These are phyloP conservation scores for Chlamydomonas schloesseri DNA, from an alignment of 139 green algal genomes.

Conservation along the genomic window DNA sequence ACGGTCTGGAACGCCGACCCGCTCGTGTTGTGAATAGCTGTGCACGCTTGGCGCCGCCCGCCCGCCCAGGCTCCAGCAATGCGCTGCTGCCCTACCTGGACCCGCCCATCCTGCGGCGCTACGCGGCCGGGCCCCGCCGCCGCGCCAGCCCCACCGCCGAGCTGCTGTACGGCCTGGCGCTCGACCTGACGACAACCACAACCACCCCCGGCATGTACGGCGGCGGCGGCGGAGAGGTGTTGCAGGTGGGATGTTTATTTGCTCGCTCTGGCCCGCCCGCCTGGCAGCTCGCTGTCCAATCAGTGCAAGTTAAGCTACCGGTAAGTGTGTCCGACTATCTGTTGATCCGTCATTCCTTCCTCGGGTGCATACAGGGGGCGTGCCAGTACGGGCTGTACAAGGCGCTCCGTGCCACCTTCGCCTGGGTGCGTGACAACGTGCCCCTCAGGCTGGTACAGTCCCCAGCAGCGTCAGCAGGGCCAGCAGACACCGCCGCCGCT, in stretches of 20 bases:
- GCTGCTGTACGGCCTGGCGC: not conserved
- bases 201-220: too few relatives aligned
- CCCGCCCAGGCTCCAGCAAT: not conserved
- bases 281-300: too few relatives aligned
- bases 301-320: too few relatives aligned
- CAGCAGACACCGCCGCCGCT: too few relatives aligned
- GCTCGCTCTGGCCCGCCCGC: too few relatives aligned
- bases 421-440: not conserved
- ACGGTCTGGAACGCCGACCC: too few relatives aligned
- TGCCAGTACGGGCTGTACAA: not conserved
- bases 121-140: not conserved
- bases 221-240: not conserved
- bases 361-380: not conserved
- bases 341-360: too few relatives aligned
- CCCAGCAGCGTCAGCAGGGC: not conserved
- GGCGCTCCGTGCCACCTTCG: not conserved
- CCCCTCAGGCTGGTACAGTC: not conserved
- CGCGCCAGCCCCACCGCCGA: not conserved
- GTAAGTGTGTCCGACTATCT: too few relatives aligned
- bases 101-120: not conserved
- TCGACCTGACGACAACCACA: not conserved
- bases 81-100: conserved; percentile 4
- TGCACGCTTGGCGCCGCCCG: too few relatives aligned
- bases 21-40: too few relatives aligned
- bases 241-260: too few relatives aligned